A percentile compares a stretch with the other conserved stretches of the same genome.
phyloP scores from a whole-genome alignment of 176 grass and related monocot genomes.

The Oryza rufipogon region DNA sequence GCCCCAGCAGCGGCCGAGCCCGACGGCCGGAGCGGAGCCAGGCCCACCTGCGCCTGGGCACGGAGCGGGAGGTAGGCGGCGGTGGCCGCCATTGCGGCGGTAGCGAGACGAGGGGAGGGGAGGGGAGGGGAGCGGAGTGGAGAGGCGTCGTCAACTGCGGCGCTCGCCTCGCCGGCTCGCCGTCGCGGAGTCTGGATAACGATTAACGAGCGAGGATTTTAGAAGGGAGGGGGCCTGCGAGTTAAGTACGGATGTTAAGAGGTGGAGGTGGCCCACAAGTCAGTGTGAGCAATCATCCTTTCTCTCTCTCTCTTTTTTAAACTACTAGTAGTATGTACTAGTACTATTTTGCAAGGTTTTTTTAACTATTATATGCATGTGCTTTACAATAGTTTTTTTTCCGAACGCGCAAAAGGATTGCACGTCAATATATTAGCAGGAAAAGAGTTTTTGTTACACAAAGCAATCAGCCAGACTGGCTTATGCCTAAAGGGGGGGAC shows the following conservation, averaged over 20 bases:
- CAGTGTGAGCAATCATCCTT: neutral
- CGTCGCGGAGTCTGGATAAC: conserved; percentile 35
- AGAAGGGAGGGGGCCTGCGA: too few relatives aligned
- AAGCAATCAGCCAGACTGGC: too few relatives aligned
- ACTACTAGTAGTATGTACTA: too few relatives aligned
- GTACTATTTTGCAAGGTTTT: too few relatives aligned
- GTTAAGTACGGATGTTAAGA: neutral
- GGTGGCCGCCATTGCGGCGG: conserved; percentile 34
- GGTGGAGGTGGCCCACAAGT: neutral
- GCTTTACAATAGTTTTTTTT: too few relatives aligned
- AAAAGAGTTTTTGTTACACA: too few relatives aligned
- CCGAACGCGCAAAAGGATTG: too few relatives aligned
- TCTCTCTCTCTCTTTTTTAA: too few relatives aligned
- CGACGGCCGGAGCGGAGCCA: neutral
- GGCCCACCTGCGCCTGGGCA: neutral
- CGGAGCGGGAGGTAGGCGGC: conserved; percentile 14
- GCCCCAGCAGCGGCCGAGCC: neutral
- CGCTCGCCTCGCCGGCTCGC: neutral
- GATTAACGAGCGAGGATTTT: conserved; percentile 26
- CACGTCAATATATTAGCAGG: too few relatives aligned
- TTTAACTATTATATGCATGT: too few relatives aligned
- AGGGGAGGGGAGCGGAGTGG: neutral
- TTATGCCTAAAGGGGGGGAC: too few relatives aligned
- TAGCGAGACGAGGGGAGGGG: neutral
- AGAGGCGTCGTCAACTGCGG: neutral